Evolutionary conservation across 2,329 filamentous ascomycete species (phyloP), one percentile per base, ranked within the genome.

Genomic region (Botrytis sinoallii): DNA sequence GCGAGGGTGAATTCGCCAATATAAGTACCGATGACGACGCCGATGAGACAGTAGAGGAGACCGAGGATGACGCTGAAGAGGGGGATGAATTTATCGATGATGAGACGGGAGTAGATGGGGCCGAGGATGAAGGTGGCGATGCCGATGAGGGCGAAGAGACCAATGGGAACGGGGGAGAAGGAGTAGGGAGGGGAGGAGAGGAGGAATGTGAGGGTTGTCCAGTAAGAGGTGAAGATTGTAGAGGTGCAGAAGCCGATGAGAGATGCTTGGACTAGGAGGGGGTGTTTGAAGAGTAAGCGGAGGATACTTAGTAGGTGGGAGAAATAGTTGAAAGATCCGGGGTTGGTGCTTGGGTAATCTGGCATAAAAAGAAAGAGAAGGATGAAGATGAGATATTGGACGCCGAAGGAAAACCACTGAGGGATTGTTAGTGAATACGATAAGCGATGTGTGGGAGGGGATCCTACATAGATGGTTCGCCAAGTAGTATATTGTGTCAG

Each of bases 131-230:
- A 93, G 18, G 89, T 88, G 0, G 86, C 88, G 20, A 96, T 88
- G 1, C 92, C 93, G 70, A 95, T 92, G 5, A 97, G 84, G 0
- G 92, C 92, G 80, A 96, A 96, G 7, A 96, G 85, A 0, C 93
- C 93, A 68, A 96, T 94, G 6, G 87, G 85, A 0, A 93, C 81
- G 0, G 91, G 89, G 0, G 86, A 83, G 80, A 92, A 95, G 71
- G 86, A 81, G 79, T 93, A 97, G 0, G 93, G 92, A 3, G 87
- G 83, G 0, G 87, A 90, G 0, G 92, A 88, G 29, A 97, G 87
- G 8, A 96, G 85, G 80, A 97, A 97, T 0, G 92, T 95, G 55
- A 96, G 82, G 0, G 93, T 95, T 0, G 91, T 93, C 91, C 91
- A 93, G 84, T 90, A 91, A 44, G 82, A 84, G 3, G 90, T 92